Evolutionary conservation across 2,329 filamentous ascomycete species (phyloP), one percentile per base, ranked within the genome.

Genomic region (Helicocarpus griseus): DNA sequence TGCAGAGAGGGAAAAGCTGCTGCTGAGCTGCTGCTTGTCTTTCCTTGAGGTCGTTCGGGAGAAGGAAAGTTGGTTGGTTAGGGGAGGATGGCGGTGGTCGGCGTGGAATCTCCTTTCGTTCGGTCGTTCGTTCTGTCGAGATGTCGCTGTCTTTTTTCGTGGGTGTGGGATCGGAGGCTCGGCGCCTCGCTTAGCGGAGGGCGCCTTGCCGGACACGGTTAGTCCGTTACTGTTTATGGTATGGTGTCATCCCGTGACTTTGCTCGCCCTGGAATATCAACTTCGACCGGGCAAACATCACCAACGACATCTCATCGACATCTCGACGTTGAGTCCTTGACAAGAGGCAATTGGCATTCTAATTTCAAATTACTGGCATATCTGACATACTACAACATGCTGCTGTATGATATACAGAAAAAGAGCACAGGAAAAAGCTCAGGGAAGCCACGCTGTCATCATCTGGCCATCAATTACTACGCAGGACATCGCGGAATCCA

Each of bases 1-100:
- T 76, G 74, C 74, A 50, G 49, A 39, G 40, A 39, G 35, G 50
- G 48, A 40, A 51, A 48, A 48, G 50, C 46, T 44, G 54, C 39
- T 56, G 17, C 33, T 48, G 55, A n/a, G n/a, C 49, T 49, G 51
- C 51, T 57, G 49, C 53, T 53, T 49, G 26, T 49, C 50, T 53
- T 57, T 53, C 53, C 48, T 51, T 53, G 21, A n/a, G 43, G 53
- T 55, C 53, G 53, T 52, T 48, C 17, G 46, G 33, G 19, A 52
- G 40, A 38, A 48, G 45, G 54, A 44, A 44, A 49, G 39, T 44
- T 35, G 49, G 39, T 49, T n/a, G n/a, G n/a, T n/a, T n/a, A n/a
- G n/a, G 35, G 43, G 33, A 48, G 22, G 46, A 47, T 44, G 51
- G 53, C 53, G 50, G 48, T 51, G n/a, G 46, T 48, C 46, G 46